Evolutionary conservation across 495 filamentous ascomycete genomes (phyloP), one percentile per base, ranked within the genome.

Genomic region (Aspergillus leporis): DNA sequence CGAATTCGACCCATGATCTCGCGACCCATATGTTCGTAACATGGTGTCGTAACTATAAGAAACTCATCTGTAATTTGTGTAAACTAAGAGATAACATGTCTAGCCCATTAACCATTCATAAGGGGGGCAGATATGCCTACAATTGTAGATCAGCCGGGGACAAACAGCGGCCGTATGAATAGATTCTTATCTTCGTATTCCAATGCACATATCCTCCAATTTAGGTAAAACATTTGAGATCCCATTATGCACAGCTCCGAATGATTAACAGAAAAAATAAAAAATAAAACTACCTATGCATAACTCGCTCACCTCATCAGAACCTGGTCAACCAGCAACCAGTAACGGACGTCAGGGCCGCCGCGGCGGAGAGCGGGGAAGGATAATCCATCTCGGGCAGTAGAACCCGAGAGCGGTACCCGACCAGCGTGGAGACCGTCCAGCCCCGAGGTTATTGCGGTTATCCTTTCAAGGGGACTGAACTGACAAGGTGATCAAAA

Each of bases 361-460:
- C 55, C 56, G 58, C 46, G 40, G 51, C 55, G 52, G 56, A 56
- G 58, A 59, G 63, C 64, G 50, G 64, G 53, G 53, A 51, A 51
- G 25, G 28, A 18, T 36, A 21, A 23, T 16, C 40, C 21, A 23
- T 45, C 40, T 60, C 61, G 61, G 57, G 53, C 49, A 53, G 30
- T 45, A 13, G 36, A 60, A 59, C 51, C 61, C 61, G 61, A 47
- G 36, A 22, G 36, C 48, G 54, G 32, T 62, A 62, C 51, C 63
- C 63, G 63, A 56, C 36, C 13, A 28, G 32, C 32, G 23, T 25
- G 46, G 41, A 45, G n/a, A n/a, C 41, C 1, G 5, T 18, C 16
- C 36, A 40, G 7, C 41, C 58, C 51, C 51, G 51, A 53, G 51
- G 51, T 53, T 53, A 53, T 16, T 40, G 16, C 19, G 14, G 19